These are phyloP conservation scores for Trichoderma koningiopsis DNA, from an alignment of 2,329 filamentous ascomycete species.

Conservation along the genomic window DNA sequence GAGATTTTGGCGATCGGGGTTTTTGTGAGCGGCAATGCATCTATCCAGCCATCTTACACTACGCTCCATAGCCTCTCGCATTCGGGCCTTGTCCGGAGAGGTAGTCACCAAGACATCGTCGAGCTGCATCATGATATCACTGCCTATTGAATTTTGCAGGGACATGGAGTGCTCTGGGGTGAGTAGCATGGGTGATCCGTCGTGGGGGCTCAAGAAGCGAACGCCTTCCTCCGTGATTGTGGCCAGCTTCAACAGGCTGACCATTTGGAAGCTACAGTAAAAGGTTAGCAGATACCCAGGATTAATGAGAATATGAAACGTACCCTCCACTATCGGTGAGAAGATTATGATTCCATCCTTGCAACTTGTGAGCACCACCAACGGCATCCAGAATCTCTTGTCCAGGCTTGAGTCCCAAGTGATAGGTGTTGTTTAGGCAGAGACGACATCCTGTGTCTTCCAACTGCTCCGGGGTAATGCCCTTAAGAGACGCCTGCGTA, in stretches of 20 bases:
- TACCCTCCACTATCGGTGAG: slow-evolving; percentile 79
- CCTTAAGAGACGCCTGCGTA: slow-evolving; percentile 94
- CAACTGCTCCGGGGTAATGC: slow-evolving; percentile 87
- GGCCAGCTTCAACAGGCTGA: slow-evolving; percentile 89
- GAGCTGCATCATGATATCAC: slow-evolving; percentile 99
- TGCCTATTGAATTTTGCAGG: slow-evolving; percentile 94
- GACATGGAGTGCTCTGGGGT: slow-evolving; percentile 97
- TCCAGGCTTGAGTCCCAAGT: slow-evolving; percentile 91
- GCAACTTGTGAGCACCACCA: slow-evolving; percentile 90
- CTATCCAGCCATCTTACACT: slow-evolving; percentile 95
- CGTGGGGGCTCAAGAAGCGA: slow-evolving; percentile 92
- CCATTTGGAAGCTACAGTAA: slow-evolving; percentile 91
- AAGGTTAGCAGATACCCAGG: slow-evolving; percentile 21
- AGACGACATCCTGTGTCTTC: slow-evolving; percentile 86
- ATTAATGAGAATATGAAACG: slow-evolving; percentile 29
- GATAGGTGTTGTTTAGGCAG: slow-evolving; percentile 98
- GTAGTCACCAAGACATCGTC: slow-evolving; percentile 98
- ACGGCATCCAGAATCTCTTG: slow-evolving; percentile 84
- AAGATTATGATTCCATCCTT: slow-evolving; percentile 95
- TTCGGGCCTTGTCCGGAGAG: slow-evolving; percentile 82
- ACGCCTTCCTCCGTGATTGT: slow-evolving; percentile 96
- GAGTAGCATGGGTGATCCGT: slow-evolving; percentile 92
- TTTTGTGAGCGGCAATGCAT: slow-evolving; percentile 86
- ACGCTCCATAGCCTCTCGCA: slow-evolving; percentile 92
- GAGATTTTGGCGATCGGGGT: slow-evolving; percentile 81